Evolutionary conservation across 331 rosid genomes (phyloP).

Genomic region (Malus hybrid): DNA sequence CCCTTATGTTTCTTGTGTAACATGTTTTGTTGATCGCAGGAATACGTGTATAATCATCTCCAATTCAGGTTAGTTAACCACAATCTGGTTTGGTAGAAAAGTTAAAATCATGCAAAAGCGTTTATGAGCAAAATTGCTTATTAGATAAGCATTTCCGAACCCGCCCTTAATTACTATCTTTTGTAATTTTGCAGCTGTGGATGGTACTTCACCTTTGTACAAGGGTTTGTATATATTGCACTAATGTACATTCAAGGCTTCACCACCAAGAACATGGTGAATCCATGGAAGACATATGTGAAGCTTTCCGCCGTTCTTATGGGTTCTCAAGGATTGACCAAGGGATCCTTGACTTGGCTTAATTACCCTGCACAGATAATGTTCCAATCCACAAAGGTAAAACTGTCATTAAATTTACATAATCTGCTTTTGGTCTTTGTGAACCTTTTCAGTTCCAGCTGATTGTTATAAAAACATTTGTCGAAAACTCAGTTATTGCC

Average conservation of each 20-base stretch:
- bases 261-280: constrained; percentile 52
- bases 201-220: constrained; percentile 67
- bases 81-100: background rate
- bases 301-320: constrained; percentile 61
- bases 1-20: background rate
- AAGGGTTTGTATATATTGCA: constrained; percentile 49
- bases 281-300: constrained; percentile 54
- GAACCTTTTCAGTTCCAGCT: background rate
- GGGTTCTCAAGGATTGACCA: constrained; percentile 67
- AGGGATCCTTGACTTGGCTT: constrained; percentile 56
- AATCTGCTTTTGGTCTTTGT: background rate
- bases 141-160: background rate
- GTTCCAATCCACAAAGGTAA: constrained; percentile 63
- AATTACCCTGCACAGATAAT: constrained; percentile 66
- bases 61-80: constrained; percentile 35
- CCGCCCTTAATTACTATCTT: background rate
- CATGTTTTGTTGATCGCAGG: constrained; percentile 28
- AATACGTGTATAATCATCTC: constrained; percentile 56
- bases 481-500: constrained; percentile 41
- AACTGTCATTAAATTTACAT: background rate
- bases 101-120: background rate
- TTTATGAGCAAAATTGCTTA: background rate
- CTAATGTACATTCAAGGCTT: constrained; percentile 50
- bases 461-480: background rate
- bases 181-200: constrained; percentile 39